Evolutionary conservation across 805 yeast genomes (phyloP).

Genomic region (Maudiozyma barnettii): DNA sequence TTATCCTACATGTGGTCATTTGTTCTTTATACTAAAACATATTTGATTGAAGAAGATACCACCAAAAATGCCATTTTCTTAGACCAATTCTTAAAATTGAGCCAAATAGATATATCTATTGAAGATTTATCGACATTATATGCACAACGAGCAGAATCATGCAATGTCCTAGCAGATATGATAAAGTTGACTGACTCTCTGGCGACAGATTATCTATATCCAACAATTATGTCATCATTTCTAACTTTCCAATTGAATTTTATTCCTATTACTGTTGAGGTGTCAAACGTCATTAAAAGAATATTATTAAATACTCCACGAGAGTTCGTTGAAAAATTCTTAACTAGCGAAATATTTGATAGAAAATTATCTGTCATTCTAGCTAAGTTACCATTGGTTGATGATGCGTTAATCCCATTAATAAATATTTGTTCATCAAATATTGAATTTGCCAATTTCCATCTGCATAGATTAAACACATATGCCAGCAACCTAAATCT

Average conservation of each 20-base stretch:
- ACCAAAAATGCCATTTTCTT: slow-evolving; percentile 2
- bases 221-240: slow-evolving; percentile 35
- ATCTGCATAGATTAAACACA: slow-evolving; percentile 48
- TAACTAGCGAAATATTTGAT: slow-evolving; percentile 28
- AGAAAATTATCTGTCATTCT: slow-evolving; percentile 37
- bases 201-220: slow-evolving; percentile 41
- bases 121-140: slow-evolving; percentile 17
- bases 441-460: slow-evolving; percentile 56
- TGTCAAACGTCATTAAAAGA: slow-evolving; percentile 24
- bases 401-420: slow-evolving; percentile 45
- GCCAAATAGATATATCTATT: neutral
- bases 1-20: slow-evolving; percentile 61
- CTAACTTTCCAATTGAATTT: slow-evolving; percentile 33
- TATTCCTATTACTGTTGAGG: slow-evolving; percentile 35
- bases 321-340: slow-evolving; percentile 33
- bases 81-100: slow-evolving; percentile 5
- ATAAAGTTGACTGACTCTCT: slow-evolving; percentile 34
- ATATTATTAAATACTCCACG: slow-evolving; percentile 28
- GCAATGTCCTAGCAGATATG: slow-evolving; percentile 40
- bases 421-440: slow-evolving; percentile 52
- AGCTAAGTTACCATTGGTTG: slow-evolving; percentile 63
- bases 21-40: slow-evolving; percentile 41
- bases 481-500: slow-evolving; percentile 44
- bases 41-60: slow-evolving; percentile 35
- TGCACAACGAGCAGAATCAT: slow-evolving; percentile 31